A percentile compares a stretch with the other conserved stretches of the same genome.
These are phyloP conservation scores for Lichtheimia ramosa DNA, from an alignment of 371 early-diverging fungal genomes.

Conservation along the genomic window DNA sequence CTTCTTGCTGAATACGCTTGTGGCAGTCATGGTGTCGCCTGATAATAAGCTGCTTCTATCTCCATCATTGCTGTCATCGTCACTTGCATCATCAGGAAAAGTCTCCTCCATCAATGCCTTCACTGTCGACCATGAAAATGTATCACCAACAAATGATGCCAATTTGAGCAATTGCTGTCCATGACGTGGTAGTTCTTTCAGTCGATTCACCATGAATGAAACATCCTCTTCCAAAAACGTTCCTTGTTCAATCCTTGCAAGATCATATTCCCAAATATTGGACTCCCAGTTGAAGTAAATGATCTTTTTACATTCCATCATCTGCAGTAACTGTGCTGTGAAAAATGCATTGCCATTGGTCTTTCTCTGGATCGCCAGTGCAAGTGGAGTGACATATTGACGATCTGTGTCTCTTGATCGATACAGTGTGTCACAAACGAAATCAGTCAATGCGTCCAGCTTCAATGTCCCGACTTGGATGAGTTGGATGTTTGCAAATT, in stretches of 20 bases:
- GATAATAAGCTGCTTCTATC: not conserved
- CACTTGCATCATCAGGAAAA: not conserved
- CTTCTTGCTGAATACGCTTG: not conserved
- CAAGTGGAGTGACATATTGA: slow-evolving; percentile 31
- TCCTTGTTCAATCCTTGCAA: slow-evolving; percentile 27
- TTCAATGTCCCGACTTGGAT: slow-evolving; percentile 30
- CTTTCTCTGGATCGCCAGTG: slow-evolving; percentile 31
- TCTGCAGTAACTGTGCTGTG: slow-evolving; percentile 31
- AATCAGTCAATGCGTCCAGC: slow-evolving; percentile 34
- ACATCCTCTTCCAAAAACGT: slow-evolving; percentile 31
- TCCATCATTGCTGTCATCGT: not conserved
- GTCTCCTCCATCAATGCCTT: slow-evolving; percentile 37
- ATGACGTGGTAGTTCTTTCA: slow-evolving; percentile 35
- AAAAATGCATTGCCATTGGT: slow-evolving; percentile 47
- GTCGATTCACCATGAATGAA: slow-evolving; percentile 26
- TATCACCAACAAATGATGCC: slow-evolving; percentile 48
- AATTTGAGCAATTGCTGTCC: slow-evolving; percentile 39
- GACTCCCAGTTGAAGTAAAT: slow-evolving; percentile 50
- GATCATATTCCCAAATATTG: slow-evolving; percentile 46
- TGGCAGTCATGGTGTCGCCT: no score
- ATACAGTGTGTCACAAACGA: slow-evolving; percentile 37
- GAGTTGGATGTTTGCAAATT: slow-evolving; percentile 25
- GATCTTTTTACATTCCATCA: slow-evolving; percentile 40
- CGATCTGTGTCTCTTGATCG: slow-evolving; percentile 17
- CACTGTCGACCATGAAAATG: slow-evolving; percentile 44